Base-by-base conservation (phyloP, 306 rosid genomes). In the Trifolium subterraneum region DNA sequence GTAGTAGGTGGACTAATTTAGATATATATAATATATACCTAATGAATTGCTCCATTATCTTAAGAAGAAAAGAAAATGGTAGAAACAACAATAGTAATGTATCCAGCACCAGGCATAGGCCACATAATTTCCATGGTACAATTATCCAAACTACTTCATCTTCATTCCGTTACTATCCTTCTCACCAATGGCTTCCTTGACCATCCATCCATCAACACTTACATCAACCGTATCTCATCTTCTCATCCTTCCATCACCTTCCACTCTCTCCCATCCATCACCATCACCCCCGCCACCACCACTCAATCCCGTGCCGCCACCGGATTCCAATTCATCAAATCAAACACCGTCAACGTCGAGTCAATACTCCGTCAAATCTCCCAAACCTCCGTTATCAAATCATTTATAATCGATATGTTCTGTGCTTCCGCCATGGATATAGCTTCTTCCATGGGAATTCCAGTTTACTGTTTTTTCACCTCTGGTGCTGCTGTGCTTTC, bases 101-200 rank as follows among this genome's bases (percentile, higher is more conserved):
- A 70, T 39, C 66, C 82, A 62, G 5, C 67, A 36, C 77, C 72
- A 50, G 66, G 77, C 1, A 78, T 78, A 12, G 67, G 82, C 0
- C 82, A 78, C 67, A 78, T 78, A 4, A 11, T 78, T 0, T 78
- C 77, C 6, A 78, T 71, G 80, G 84, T 80, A 0, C 73, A 80
- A 6, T 23, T 80, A 0, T 72, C 80, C 4, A 74, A 74, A 20
- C 54, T 18, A n/a, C 62, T 25, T 1, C 63, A 56, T 10, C 63
- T 12, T 4, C 18, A 12, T 31, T 11, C 67, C 18, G 31, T 75
- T 63, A 80, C 55, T 0, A 62, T 80, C 19, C 73, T 80, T 51
- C 84, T 80, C 36, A 51, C 80, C 2, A 69, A 36, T 0, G 84
- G 84, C 10, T 0, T 69, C 14, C 10, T 0, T 0, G 84, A 81